Conservation (phyloP, 176 grass and related monocot genomes). For the Poa annua region DNA sequence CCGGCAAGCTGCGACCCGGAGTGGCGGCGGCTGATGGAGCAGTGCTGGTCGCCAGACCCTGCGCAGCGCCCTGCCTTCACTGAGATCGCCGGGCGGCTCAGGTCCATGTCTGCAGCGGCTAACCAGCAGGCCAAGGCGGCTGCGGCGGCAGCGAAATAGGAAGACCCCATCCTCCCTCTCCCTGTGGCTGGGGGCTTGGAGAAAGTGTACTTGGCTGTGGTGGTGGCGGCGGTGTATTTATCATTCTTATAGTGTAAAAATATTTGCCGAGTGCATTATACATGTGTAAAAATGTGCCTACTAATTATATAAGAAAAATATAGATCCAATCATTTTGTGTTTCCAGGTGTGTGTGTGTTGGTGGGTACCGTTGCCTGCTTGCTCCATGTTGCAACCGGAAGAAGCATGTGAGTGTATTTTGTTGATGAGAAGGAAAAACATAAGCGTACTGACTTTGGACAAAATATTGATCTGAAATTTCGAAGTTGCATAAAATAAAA, state of each 20-base stretch:
- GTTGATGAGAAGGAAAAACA: not conserved
- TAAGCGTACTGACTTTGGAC: no score
- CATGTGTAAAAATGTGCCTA: not conserved
- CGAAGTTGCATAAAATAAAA: no score
- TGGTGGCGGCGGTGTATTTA: not conserved
- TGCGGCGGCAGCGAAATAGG: not conserved
- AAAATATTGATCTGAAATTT: no score
- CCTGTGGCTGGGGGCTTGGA: not conserved
- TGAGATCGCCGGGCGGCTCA: conserved; percentile 71
- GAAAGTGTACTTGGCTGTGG: not conserved
- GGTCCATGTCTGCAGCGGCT: conserved; percentile 70
- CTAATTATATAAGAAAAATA: not conserved
- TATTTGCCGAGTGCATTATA: not conserved
- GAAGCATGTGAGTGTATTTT: no score
- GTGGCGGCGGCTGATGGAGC: conserved; percentile 73
- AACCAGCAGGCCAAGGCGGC: conserved; percentile 56
- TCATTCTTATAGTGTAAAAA: not conserved
- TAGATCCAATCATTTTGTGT: no score
- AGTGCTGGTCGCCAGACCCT: conserved; percentile 79
- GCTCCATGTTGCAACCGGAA: no score
- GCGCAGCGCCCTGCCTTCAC: conserved; percentile 73
- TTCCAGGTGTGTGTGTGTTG: no score
- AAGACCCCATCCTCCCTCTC: not conserved
- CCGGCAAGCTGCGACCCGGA: conserved; percentile 58
- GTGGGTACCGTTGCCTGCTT: no score